Base-by-base conservation (phyloP, 2,329 filamentous ascomycete species). In the Pseudocercospora fijiensis region DNA sequence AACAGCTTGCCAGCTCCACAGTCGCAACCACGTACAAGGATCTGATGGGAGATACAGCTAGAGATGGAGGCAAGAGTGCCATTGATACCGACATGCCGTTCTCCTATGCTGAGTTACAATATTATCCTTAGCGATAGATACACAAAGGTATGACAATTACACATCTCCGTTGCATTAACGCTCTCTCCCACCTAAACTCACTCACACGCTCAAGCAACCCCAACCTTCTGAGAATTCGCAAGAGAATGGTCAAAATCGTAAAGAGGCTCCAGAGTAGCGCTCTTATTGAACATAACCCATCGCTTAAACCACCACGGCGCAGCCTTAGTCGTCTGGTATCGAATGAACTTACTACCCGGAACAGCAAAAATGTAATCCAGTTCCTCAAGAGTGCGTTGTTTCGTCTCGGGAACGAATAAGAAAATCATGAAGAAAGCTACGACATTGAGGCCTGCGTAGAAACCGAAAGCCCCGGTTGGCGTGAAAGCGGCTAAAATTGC, bases 371-470 rank as follows among this genome's bases (percentile, higher is more conserved):
- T 77, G 67, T 82, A 83, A 63, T 82, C 80, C 20, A 82, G 74
- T 65, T 82, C 80, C 68, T 82, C 80, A 11, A 82, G 77, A 0
- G 80, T 81, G 8, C 78, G 73, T 65, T 81, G 78, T 70, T 82
- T 82, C 53, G 80, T 82, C 69, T 85, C 82, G 0, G 78, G 82
- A 49, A 85, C 72, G 69, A 83, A 84, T 13, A 84, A 64, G 77
- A 81, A 70, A 73, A 79, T 78, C 72, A 83, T 76, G 73, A 84
- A 20, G 77, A 82, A 85, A 3, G 82, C 82, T 22, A 84, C 75
- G n/a, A 85, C 66, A 71, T 84, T 85, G 78, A 83, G 82, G 0
- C 75, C 81, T 0, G 82, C 83, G 67, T 86, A 86, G 79, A 82
- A 86, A 7, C 79, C 78, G 68, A 88, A 88, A 1, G 85, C 84